A percentile compares a stretch with the other conserved stretches of the same genome.
Evolutionary conservation across 140 eudicot genomes (phyloP).

Genomic region (Erigeron philadelphicus): DNA sequence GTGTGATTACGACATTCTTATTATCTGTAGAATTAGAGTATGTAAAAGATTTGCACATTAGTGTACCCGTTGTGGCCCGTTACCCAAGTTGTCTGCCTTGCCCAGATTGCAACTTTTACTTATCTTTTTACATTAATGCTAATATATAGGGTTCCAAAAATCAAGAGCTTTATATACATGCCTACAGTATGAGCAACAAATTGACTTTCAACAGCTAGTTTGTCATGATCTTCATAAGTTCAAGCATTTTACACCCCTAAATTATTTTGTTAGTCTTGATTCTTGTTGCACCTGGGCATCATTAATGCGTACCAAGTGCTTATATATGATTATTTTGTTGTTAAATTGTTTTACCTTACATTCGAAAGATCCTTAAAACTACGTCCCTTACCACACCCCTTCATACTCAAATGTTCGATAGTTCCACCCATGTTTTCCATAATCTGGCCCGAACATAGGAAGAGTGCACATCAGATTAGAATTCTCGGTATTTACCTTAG

Average conservation of each 20-base stretch:
- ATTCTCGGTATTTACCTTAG: slow-evolving; percentile 51
- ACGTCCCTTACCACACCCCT: slow-evolving; percentile 56
- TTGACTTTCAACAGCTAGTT: slow-evolving; percentile 62
- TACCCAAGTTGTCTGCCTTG: not conserved
- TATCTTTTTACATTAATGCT: not conserved
- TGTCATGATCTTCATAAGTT: slow-evolving; percentile 80
- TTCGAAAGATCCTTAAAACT: slow-evolving; percentile 36
- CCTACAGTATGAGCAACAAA: slow-evolving; percentile 86
- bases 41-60: not conserved
- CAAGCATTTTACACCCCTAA: slow-evolving; percentile 83
- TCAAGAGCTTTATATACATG: slow-evolving; percentile 38
- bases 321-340: not conserved
- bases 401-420: slow-evolving; percentile 62
- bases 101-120: slow-evolving; percentile 1
- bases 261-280: not conserved
- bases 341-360: slow-evolving; percentile 39
- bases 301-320: not conserved
- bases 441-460: slow-evolving; percentile 91
- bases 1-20: too few species aligned
- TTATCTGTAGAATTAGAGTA: too few species aligned
- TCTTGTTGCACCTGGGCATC: not conserved
- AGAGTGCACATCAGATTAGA: slow-evolving; percentile 78
- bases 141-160: not conserved
- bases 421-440: slow-evolving; percentile 71
- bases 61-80: not conserved